These are phyloP conservation scores for Persicaria tinctoria DNA, from an alignment of 148 eudicot genomes.

Conservation along the genomic window DNA sequence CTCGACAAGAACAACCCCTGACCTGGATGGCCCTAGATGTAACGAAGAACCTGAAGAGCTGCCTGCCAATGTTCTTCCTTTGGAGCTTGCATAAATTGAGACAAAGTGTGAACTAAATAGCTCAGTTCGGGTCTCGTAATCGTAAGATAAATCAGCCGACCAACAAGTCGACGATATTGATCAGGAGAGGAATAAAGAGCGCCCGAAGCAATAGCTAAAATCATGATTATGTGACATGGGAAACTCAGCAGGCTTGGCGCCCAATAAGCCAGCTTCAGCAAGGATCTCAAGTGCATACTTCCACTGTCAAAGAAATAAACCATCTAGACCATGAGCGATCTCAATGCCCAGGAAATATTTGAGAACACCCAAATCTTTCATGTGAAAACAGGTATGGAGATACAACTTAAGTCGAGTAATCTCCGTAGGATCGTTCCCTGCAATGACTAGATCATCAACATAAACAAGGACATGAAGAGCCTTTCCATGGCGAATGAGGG, in stretches of 20 bases:
- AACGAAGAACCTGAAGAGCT: background rate
- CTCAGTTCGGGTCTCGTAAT: background rate
- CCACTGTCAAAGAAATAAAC: background rate
- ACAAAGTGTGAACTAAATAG: background rate
- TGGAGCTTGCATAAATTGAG: background rate
- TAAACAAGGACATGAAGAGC: background rate
- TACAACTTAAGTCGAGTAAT: no score
- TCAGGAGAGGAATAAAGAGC: background rate
- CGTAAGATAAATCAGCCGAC: background rate
- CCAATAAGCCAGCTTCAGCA: background rate
- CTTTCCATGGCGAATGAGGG: background rate
- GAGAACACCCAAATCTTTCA: background rate
- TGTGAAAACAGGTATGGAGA: background rate
- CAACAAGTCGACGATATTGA: background rate
- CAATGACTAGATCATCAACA: constrained; percentile 10
- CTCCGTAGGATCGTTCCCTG: background rate
- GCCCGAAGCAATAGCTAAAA: background rate
- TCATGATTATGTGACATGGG: background rate
- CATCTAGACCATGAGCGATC: background rate
- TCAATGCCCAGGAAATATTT: background rate
- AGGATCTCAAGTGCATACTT: constrained; percentile 7
- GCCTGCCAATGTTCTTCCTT: background rate
- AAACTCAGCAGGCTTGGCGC: background rate
- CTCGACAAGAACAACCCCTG: background rate
- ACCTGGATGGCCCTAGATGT: constrained; percentile 3